Evolutionary conservation across 768 basidiomycete species (phyloP), one percentile per base, ranked within the genome.

Genomic region (Mycena filopes): DNA sequence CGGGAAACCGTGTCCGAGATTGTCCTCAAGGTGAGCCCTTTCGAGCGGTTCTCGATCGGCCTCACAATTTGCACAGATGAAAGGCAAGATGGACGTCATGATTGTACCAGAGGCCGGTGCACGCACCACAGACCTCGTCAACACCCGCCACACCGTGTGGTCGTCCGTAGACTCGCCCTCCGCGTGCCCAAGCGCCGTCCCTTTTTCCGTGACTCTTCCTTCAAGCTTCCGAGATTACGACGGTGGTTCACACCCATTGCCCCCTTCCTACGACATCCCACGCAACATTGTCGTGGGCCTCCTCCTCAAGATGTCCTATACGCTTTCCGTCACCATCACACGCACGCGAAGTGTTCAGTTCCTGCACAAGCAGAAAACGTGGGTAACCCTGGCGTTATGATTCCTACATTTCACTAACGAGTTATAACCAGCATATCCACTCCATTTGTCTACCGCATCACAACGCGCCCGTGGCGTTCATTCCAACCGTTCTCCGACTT

Each of bases 381-480:
- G 69, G 66, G 76, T 66, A 13, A 43, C 49, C 31, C 50, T 42
- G 31, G 61, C 31, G 18, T 26, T 6, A 38, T 21, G 41, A 38
- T 25, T 4, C 9, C 4, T 4, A 36, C n/a, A 36, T 36, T 36
- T 36, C 2, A 11, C 4, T 29, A 20, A 21, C 49, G n/a, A n/a
- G n/a, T n/a, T n/a, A n/a, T n/a, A n/a, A n/a, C n/a, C n/a, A 89
- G 88, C 26, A 71, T 89, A 38, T 74, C 73, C 23, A 74, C 87
- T 3, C 84, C 84, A 1, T 79, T 91, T 59, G 72, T 73, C 7
- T 90, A 90, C 65, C 67, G 64, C 43, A 89, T 89, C 10, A 83
- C 83, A 47, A 81, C 82, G 51, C 83, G 87, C 20, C 83, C 90
- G 0, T 79, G 80, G 56, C 79, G 83, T 13, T 86, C 89, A 3